A percentile compares a stretch with the other conserved stretches of the same genome.
These are phyloP conservation scores for Rhizopogon vesiculosus DNA, from an alignment of 768 basidiomycete species.

Conservation along the genomic window DNA sequence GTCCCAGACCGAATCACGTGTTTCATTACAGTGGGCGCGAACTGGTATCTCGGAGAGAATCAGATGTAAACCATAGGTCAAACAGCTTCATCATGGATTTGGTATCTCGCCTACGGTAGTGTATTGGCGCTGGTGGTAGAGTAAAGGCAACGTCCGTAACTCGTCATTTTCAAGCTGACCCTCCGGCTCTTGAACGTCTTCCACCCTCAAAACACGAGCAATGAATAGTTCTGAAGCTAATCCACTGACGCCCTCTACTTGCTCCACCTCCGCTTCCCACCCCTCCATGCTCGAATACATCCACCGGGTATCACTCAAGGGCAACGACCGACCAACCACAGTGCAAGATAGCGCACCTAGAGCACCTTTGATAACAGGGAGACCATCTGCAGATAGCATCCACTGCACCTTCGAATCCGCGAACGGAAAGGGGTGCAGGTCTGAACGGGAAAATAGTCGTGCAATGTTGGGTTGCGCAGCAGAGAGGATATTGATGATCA, in stretches of 20 bases:
- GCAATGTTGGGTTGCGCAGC: constrained; percentile 61
- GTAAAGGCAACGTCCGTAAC: constrained; percentile 43
- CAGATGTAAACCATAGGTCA: no score
- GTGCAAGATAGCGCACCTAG: constrained; percentile 74
- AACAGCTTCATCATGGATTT: background rate
- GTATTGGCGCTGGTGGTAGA: constrained; percentile 62
- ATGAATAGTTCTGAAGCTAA: constrained; percentile 72
- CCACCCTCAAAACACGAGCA: constrained; percentile 67
- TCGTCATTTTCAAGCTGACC: constrained; percentile 14
- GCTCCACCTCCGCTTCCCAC: constrained; percentile 8
- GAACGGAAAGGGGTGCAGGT: constrained; percentile 62
- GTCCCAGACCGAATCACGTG: no score
- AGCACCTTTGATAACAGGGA: constrained; percentile 54
- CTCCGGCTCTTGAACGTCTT: constrained; percentile 28
- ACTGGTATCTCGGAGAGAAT: no score
- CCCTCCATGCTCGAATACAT: constrained; percentile 21
- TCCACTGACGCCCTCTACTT: constrained; percentile 25
- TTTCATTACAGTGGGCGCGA: no score
- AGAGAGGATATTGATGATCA: constrained; percentile 82
- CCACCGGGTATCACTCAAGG: constrained; percentile 50
- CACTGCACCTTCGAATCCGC: constrained; percentile 30
- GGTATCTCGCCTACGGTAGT: constrained; percentile 40
- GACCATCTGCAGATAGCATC: constrained; percentile 42
- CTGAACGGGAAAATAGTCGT: constrained; percentile 66
- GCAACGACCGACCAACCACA: constrained; percentile 55